phyloP scores from a whole-genome alignment of 2,329 filamentous ascomycete species.

The Coniochaeta ligniaria region DNA sequence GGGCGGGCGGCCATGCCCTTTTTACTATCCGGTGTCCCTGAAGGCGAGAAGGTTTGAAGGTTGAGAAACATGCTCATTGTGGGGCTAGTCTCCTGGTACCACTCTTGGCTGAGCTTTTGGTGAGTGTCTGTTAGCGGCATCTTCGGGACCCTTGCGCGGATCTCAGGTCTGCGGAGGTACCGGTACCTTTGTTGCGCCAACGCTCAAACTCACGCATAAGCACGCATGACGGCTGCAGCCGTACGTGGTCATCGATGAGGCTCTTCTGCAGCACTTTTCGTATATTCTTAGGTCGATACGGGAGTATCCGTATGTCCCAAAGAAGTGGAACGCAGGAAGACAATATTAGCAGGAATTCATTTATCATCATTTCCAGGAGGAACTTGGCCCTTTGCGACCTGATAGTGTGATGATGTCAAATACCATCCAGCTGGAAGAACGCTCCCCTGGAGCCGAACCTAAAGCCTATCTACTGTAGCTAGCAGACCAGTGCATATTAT shows the following conservation, averaged over 20 bases:
- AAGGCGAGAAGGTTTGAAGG: background rate
- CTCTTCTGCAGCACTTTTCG: background rate
- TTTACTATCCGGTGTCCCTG: background rate
- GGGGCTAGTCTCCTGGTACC: background rate
- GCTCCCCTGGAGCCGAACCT: too few relatives aligned
- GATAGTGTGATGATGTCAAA: too few relatives aligned
- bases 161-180: background rate
- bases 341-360: background rate
- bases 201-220: background rate
- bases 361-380: too few relatives aligned
- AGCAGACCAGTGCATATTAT: background rate
- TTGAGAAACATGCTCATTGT: conserved; percentile 2
- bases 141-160: background rate
- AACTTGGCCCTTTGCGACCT: background rate
- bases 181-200: background rate
- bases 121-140: background rate
- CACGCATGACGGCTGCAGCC: background rate
- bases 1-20: background rate
- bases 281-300: background rate
- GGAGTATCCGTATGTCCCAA: too few relatives aligned
- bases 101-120: background rate
- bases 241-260: background rate
- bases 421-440: too few relatives aligned
- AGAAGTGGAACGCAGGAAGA: background rate
- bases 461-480: too few relatives aligned